Evolutionary conservation across 371 early-diverging fungal genomes (phyloP).

Genomic region (Apophysomyces elegans): DNA sequence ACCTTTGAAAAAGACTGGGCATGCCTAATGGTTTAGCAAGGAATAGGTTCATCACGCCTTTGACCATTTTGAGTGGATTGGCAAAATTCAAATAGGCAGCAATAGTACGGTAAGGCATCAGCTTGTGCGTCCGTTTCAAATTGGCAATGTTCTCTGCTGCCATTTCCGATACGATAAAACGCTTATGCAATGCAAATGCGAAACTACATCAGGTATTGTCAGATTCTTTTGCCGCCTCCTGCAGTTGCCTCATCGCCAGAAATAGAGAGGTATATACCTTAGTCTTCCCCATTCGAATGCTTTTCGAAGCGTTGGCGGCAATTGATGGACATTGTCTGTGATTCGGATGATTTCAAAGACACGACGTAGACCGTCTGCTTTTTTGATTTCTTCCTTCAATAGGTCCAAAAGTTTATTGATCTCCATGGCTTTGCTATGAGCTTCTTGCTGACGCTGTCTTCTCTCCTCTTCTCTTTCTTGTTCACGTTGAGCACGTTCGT

Average conservation of each 20-base stretch:
- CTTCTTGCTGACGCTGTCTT: constrained; percentile 48
- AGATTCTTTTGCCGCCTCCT: neutral
- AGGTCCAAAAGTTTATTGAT: constrained; percentile 54
- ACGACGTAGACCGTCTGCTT: constrained; percentile 54
- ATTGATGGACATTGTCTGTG: constrained; percentile 41
- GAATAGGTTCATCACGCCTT: constrained; percentile 61
- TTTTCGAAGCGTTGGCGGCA: constrained; percentile 56
- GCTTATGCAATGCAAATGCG: constrained; percentile 60
- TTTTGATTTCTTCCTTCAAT: constrained; percentile 57
- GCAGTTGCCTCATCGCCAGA: neutral
- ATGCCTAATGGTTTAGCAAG: constrained; percentile 64
- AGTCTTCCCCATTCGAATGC: constrained; percentile 70
- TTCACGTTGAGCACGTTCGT: constrained; percentile 43
- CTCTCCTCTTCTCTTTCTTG: constrained; percentile 51
- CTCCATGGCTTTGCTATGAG: constrained; percentile 56
- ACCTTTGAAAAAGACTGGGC: constrained; percentile 60
- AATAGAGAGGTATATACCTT: constrained; percentile 30
- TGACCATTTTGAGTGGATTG: constrained; percentile 64
- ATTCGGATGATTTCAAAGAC: constrained; percentile 47
- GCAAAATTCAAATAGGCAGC: constrained; percentile 57
- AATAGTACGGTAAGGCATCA: constrained; percentile 63
- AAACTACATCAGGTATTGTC: constrained; percentile 37
- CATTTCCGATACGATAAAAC: constrained; percentile 58
- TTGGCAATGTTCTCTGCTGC: constrained; percentile 54
- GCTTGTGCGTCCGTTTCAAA: constrained; percentile 56